phyloP scores from a whole-genome alignment of 176 grass and related monocot species.

The Alopecurus myosuroides region DNA sequence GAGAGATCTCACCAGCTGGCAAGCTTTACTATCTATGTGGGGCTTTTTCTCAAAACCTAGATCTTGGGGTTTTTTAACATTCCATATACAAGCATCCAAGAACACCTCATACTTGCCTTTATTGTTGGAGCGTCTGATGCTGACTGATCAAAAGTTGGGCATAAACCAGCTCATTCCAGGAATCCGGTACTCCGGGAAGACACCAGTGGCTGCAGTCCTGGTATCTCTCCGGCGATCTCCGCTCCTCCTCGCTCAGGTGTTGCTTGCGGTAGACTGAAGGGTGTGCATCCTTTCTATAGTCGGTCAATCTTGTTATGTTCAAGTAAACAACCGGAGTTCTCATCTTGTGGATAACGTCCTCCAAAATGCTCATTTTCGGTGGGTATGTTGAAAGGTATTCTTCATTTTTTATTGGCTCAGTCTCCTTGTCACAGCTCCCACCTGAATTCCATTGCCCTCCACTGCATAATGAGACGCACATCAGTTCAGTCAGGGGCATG shows the following conservation, averaged over 20 bases:
- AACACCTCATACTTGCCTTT: constrained; percentile 24
- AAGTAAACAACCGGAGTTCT: constrained; percentile 74
- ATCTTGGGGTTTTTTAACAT: constrained; percentile 8
- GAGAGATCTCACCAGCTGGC: constrained; percentile 20
- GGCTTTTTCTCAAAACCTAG: not conserved
- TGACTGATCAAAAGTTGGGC: constrained; percentile 59
- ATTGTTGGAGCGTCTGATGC: constrained; percentile 49
- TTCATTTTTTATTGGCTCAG: constrained; percentile 63
- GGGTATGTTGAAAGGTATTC: constrained; percentile 74
- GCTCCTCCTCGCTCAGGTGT: constrained; percentile 54
- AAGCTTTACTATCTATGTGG: constrained; percentile 26
- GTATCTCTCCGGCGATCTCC: constrained; percentile 48
- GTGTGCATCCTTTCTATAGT: constrained; percentile 95
- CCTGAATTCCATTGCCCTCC: constrained; percentile 99
- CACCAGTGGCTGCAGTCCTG: constrained; percentile 96
- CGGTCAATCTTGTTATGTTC: constrained; percentile 87
- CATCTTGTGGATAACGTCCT: constrained; percentile 75
- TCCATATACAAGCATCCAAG: constrained; percentile 29
- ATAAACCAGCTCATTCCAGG: constrained; percentile 80
- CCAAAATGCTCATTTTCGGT: constrained; percentile 54
- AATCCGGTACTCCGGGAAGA: constrained; percentile 81
- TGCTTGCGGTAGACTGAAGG: constrained; percentile 71
- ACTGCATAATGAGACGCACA: constrained; percentile 42
- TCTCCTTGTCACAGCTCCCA: constrained; percentile 80
- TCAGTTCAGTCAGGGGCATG: not conserved